Percentiles rank a stretch among this genome's conserved stretches.
Conservation (phyloP, 768 basidiomycete genomes). For the Rhizopogon roseolus region DNA sequence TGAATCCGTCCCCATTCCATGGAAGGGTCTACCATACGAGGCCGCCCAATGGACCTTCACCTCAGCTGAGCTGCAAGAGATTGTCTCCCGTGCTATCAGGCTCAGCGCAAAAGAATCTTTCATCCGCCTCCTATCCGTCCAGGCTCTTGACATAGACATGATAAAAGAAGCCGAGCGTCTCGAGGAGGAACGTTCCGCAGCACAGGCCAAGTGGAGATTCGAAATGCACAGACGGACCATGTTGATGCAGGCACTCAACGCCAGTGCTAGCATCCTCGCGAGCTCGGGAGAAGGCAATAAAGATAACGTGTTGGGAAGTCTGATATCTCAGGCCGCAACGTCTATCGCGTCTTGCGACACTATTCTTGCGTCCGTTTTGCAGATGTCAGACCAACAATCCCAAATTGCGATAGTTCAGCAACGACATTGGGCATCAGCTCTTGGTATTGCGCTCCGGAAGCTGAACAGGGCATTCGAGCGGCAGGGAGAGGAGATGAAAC, state of each 20-base stretch:
- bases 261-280: conserved; percentile 34
- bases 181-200: conserved; percentile 41
- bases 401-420: conserved; percentile 61
- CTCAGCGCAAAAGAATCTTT: conserved; percentile 64
- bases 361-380: conserved; percentile 51
- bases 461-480: conserved; percentile 71
- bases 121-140: conserved; percentile 61
- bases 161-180: conserved; percentile 58
- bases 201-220: conserved; percentile 66
- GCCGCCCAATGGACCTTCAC: conserved; percentile 59
- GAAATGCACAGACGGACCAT: conserved; percentile 62
- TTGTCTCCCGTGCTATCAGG: conserved; percentile 70
- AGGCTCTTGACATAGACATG: conserved; percentile 55
- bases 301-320: conserved; percentile 31
- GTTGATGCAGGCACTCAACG: conserved; percentile 66
- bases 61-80: conserved; percentile 55
- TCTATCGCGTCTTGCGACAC: conserved; percentile 55
- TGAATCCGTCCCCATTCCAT: conserved; percentile 50
- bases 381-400: conserved; percentile 54
- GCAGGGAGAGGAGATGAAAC: conserved; percentile 52
- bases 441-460: conserved; percentile 75
- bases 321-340: conserved; percentile 57
- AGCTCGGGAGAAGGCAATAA: conserved; percentile 28
- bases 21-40: conserved; percentile 67
- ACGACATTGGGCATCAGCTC: conserved; percentile 69